Base-by-base conservation (phyloP, 805 yeast species). In the Sugiyamaella floridensis region DNA sequence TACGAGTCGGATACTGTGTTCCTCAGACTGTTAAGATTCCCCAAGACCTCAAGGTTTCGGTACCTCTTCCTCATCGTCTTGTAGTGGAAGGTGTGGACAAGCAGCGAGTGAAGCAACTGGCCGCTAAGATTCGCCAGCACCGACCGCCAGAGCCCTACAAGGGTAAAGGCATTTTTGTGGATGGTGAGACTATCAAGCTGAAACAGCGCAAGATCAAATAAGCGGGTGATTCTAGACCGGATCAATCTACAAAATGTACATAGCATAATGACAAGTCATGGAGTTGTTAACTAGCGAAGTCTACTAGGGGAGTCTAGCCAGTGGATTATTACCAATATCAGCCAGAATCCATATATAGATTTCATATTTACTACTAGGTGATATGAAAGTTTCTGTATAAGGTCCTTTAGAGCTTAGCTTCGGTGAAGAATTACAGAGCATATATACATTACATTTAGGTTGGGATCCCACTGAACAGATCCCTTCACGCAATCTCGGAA, bases 121-220 rank as follows among this genome's bases (percentile, higher is more conserved):
- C 98, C 16, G 96, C 96, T 14, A 80, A 81, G 53, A 76, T 93
- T 59, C 83, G 98, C 69, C 80, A 80, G 62, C 81, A 81, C 76
- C 88, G 87, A 67, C 95, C 95, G 56, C 99, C 99, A 45, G 99
- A 93, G 73, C 97, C 97, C 41, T 93, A 93, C 71, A 93, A 93
- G 74, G 99, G 99, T 67, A 95, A 95, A 63, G 99, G 99, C 66
- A 85, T 93, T 48, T 93, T 85, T 67, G 85, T 93, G 48, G 86
- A 90, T 69, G 86, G 82, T 64, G 98, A 93, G 74, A 89, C 95
- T 48, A 85, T 93, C 69, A 83, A 82, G 67, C 76, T 92, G 66
- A 93, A 93, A 79, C 88, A 85, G 61, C 88, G 88, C 79, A 92
- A 89, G 79, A 87, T 92, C 69, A 92, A 93, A 82, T 92, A 78